Base-by-base conservation (phyloP, 306 rosid genomes). In the Arachis hypogaea region DNA sequence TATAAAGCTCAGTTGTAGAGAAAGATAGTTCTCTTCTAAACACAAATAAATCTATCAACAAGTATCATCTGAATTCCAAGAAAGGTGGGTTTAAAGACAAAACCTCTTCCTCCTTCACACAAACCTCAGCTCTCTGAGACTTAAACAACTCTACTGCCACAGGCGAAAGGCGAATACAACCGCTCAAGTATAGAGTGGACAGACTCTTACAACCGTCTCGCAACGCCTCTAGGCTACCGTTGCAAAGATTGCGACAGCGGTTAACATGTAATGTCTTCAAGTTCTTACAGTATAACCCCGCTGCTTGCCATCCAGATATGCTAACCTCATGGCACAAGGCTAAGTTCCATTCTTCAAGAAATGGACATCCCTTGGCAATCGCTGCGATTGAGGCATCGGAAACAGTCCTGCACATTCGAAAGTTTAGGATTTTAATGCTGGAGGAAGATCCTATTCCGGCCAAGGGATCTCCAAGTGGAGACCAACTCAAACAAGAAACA, bases 331-430 rank as follows among this genome's bases (percentile, higher is more conserved):
- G 86, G 57, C 94, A 85, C 22, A 86, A 69, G 7, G 89, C 94
- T 50, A 89, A 81, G 85, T 86, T 89, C 91, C 94, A 89, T 45
- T 89, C 89, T 73, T 85, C 75, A 49, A 86, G 88, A 7, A 82
- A 74, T 0, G 82, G 81, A 71, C 89, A 86, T 58, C 91, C 84
- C 73, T 77, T 77, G 69, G 89, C 78, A 66, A 89, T 83, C 52
- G 82, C 84, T 7, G 29, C 44, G 59, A 86, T 69, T 5, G 88
- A 79, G 30, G 64, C n/a, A 7, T 86, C 85, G 1, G 75, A 65
- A 42, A 86, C 64, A 47, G 71, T 47, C 82, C 86, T 85, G 56
- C 92, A 83, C 76, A 83, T 49, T 66, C 85, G 78, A 42, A 87
- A 82, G 77, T 89, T 80, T 3, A 89, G 86, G 63, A 82, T 50